Evolutionary conservation across 257 asterid species (phyloP), one percentile per base, ranked within the genome.

Genomic region (Nicotiana tomentosiformis): DNA sequence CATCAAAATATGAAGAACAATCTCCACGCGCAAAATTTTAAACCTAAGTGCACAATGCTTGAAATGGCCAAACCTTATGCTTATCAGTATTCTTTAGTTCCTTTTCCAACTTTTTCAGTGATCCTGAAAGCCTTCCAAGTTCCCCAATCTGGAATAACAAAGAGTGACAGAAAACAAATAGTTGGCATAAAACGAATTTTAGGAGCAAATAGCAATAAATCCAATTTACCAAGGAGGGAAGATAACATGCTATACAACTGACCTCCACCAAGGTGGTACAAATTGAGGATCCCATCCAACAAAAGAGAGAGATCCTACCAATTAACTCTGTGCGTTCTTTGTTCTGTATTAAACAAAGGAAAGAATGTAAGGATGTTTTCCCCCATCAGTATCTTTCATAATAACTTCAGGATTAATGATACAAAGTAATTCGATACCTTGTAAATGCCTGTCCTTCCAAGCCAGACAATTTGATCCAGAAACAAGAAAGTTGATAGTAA

Each of bases 381-480:
- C 2, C 17, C 15, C 43, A 23, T 11, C 39, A 53, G 9, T 3
- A 6, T 74, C 43, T 46, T 37, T 49, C 62, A 26, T 49, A 49
- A 26, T 0, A 23, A 74, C 8, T 26, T 49, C 0, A 10, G 20
- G 60, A 72, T 10, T 20, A 74, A 74, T 26, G 62, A 74, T 74
- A 72, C 39, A 72, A 46, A 3, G 39, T 72, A 46, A 46, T 26
- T 49, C 0, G 0, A 7, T 74, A 95, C 99, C 99, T 95, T 91
- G 78, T 95, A 93, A 81, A 95, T 94, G 90, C 97, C 99, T 32
- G 97, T 87, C 84, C 98, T 92, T 66, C 97, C 95, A 69, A 95
- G 92, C 97, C 97, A 95, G 83, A 91, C 96, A 66, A 94, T 86
- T 94, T 95, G 99, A 89, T 95, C 99, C 72, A 95, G 88, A 83